phyloP scores from a whole-genome alignment of 2,329 filamentous ascomycete genomes.

The Xylariaceae sp. region DNA sequence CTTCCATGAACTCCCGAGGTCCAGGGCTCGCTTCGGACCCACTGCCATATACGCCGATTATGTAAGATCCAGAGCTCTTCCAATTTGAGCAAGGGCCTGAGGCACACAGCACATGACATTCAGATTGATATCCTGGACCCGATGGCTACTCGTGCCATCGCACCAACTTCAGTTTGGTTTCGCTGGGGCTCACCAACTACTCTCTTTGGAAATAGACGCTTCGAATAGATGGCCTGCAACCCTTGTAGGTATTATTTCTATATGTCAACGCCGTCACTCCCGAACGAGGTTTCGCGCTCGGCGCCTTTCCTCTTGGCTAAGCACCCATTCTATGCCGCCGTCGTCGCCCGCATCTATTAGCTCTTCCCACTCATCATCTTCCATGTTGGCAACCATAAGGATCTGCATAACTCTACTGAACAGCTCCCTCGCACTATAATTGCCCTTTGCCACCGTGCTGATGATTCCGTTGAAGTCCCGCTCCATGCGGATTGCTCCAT shows the following conservation, averaged over 20 bases:
- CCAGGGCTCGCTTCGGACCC: no score
- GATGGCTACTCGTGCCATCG: no score
- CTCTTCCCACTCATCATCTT: constrained; percentile 77
- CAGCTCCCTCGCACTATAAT: constrained; percentile 63
- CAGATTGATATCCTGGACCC: no score
- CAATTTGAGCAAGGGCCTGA: no score
- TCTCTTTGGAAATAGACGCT: not conserved
- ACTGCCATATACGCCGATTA: no score
- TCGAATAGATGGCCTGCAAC: not conserved
- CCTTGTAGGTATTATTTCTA: constrained; percentile 3
- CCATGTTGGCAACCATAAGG: constrained; percentile 71
- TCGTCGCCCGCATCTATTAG: constrained; percentile 45
- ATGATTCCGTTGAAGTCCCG: constrained; percentile 69
- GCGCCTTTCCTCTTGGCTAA: constrained; percentile 59
- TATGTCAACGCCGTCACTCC: constrained; percentile 18
- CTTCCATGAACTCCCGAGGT: no score
- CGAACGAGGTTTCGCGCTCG: constrained; percentile 59
- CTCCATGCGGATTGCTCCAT: constrained; percentile 67
- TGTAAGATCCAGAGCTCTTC: no score
- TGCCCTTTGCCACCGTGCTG: constrained; percentile 52
- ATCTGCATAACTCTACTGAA: constrained; percentile 67
- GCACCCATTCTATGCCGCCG: constrained; percentile 57
- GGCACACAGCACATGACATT: no score
- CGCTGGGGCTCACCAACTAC: no score
- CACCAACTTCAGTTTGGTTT: no score